Evolutionary conservation across 2,329 filamentous ascomycete species (phyloP).

Genomic region (Aureobasidium sp.): DNA sequence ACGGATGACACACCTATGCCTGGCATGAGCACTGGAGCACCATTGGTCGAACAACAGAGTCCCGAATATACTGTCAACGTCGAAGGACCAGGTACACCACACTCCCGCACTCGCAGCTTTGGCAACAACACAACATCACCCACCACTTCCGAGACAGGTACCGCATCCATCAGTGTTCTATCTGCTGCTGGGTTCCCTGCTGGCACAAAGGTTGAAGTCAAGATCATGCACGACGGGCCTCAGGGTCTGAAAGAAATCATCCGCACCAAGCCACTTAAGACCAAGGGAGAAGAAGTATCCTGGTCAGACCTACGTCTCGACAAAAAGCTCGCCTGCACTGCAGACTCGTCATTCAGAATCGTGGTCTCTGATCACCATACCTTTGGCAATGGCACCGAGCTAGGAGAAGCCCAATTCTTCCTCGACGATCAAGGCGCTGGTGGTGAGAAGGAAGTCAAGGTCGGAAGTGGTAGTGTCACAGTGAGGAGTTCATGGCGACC

Average conservation of each 20-base stretch:
- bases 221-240: slow-evolving; percentile 30
- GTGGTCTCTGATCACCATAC: slow-evolving; percentile 77
- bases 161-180: slow-evolving; percentile 70
- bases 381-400: slow-evolving; percentile 72
- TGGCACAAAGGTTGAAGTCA: slow-evolving; percentile 28
- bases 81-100: slow-evolving; percentile 26
- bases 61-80: background rate
- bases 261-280: slow-evolving; percentile 88
- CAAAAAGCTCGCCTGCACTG: slow-evolving; percentile 60
- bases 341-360: slow-evolving; percentile 80
- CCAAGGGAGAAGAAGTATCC: slow-evolving; percentile 53
- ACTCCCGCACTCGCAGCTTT: slow-evolving; percentile 40
- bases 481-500: slow-evolving; percentile 64
- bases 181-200: slow-evolving; percentile 66
- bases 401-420: slow-evolving; percentile 84
- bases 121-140: slow-evolving; percentile 22
- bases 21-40: background rate
- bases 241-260: slow-evolving; percentile 70
- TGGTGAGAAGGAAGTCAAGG: slow-evolving; percentile 59
- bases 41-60: background rate
- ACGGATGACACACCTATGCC: slow-evolving; percentile 17
- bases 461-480: slow-evolving; percentile 68
- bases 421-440: slow-evolving; percentile 70
- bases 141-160: slow-evolving; percentile 54
- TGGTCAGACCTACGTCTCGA: slow-evolving; percentile 67